These are phyloP conservation scores for Rubia yunnanensis DNA, from an alignment of 257 asterid species.

Conservation along the genomic window DNA sequence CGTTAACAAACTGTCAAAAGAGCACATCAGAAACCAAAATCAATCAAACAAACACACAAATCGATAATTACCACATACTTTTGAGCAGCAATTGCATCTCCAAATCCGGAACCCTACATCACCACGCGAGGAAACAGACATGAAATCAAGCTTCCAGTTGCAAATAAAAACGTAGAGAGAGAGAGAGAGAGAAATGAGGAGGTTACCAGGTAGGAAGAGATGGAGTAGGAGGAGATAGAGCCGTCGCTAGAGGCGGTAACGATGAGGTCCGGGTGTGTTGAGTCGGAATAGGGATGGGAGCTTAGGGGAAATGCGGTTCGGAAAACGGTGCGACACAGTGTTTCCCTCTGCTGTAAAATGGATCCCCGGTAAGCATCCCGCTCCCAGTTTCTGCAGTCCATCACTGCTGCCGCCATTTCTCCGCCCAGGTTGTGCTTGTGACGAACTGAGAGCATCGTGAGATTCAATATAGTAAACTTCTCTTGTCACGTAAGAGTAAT, in stretches of 20 bases:
- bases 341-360: conserved; percentile 52
- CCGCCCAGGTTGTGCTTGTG: too few species aligned
- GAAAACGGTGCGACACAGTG: conserved; percentile 62
- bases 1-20: conserved; percentile 44
- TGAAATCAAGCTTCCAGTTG: conserved; percentile 8
- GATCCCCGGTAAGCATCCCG: conserved; percentile 63
- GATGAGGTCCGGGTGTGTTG: conserved; percentile 52
- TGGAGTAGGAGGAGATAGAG: conserved; percentile 64
- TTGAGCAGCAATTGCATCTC: conserved; percentile 32
- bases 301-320: conserved; percentile 68
- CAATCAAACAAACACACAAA: conserved; percentile 1
- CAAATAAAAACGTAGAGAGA: too few species aligned
- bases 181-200: too few species aligned
- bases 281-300: conserved; percentile 41
- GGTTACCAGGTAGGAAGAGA: conserved; percentile 60
- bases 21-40: conserved; percentile 7
- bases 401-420: conserved; percentile 15
- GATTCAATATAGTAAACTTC: too few species aligned
- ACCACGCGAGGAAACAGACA: not conserved
- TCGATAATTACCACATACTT: conserved; percentile 32
- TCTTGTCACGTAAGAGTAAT: too few species aligned
- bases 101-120: conserved; percentile 51
- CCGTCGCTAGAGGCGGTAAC: conserved; percentile 84
- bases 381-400: conserved; percentile 93
- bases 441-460: too few species aligned